phyloP scores from a whole-genome alignment of 495 filamentous ascomycete species.

The Penicillium steckii region DNA sequence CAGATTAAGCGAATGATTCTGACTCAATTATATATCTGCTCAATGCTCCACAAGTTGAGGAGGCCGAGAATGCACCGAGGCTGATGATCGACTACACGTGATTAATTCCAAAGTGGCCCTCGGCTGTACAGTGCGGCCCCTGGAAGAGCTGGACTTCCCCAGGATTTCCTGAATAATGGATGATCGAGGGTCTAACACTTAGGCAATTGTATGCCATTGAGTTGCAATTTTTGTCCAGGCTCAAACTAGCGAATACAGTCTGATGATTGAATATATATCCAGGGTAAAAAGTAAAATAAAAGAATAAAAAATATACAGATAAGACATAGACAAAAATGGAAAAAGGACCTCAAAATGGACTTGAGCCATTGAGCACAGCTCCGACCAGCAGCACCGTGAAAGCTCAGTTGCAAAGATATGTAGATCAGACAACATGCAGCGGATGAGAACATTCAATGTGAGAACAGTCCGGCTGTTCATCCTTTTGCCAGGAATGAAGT shows the following conservation, averaged over 20 bases:
- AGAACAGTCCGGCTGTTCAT: background rate
- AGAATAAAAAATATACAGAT: background rate
- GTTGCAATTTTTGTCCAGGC: no score
- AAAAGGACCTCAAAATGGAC: background rate
- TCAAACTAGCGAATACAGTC: background rate
- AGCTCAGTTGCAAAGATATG: background rate
- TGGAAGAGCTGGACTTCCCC: background rate
- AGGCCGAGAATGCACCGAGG: background rate
- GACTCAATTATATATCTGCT: no score
- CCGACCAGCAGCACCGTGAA: background rate
- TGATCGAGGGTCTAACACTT: background rate
- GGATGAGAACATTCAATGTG: background rate
- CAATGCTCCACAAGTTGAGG: no score
- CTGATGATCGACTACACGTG: conserved; percentile 18
- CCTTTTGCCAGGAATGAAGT: background rate
- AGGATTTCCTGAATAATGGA: background rate
- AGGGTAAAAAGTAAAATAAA: background rate
- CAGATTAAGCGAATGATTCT: no score
- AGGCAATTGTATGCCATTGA: background rate
- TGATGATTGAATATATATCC: background rate
- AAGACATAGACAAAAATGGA: background rate
- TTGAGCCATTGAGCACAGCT: background rate
- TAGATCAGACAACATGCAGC: background rate
- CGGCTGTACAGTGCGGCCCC: conserved; percentile 1
- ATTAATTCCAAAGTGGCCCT: conserved; percentile 4